Evolutionary conservation across 495 filamentous ascomycete genomes (phyloP), one percentile per base, ranked within the genome.

Genomic region (Penicillium argentinense): DNA sequence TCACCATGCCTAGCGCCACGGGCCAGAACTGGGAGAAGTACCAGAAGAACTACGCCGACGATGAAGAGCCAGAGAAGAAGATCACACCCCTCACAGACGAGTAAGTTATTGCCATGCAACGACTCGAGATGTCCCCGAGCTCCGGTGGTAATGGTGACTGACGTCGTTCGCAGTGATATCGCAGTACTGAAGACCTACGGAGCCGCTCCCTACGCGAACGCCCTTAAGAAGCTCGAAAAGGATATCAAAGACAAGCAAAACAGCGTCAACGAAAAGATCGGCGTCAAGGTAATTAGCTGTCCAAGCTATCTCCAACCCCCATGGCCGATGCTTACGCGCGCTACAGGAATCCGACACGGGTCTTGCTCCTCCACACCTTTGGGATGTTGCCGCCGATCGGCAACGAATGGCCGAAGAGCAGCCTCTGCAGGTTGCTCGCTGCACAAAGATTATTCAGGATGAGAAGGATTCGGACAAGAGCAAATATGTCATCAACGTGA

Each of bases 401-500:
- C 92, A 97, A 80, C 88, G 93, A 44, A 97, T 98, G 93, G 82
- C 83, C 28, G 93, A 98, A 68, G 93, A 98, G 74, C 93, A 98
- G 63, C 95, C 93, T 17, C 76, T 98, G 54, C 93, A 98, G 73
- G 93, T 98, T 27, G 95, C 93, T 54, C 82, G 93, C 54, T 98
- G 93, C 77, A 98, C 93, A 39, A 98, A 98, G 79, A 98, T 98
- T 67, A 98, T 98, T 50, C 84, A 88, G 46, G 91, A 96, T 69
- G 93, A 96, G 65, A 93, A 95, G 73, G 91, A 98, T 73, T 73
- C 85, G 23, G 89, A 96, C 56, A 98, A 98, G 82, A 93, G 87
- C 81, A 97, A 97, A 84, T 98, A 98, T 77, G 91, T 98, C 62
- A 98, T 98, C 80, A 98, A 97, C 70, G 93, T 98, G 55, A 98